Evolutionary conservation across 257 asterid genomes (phyloP), one percentile per base, ranked within the genome.

Genomic region (Agastache rugosa): DNA sequence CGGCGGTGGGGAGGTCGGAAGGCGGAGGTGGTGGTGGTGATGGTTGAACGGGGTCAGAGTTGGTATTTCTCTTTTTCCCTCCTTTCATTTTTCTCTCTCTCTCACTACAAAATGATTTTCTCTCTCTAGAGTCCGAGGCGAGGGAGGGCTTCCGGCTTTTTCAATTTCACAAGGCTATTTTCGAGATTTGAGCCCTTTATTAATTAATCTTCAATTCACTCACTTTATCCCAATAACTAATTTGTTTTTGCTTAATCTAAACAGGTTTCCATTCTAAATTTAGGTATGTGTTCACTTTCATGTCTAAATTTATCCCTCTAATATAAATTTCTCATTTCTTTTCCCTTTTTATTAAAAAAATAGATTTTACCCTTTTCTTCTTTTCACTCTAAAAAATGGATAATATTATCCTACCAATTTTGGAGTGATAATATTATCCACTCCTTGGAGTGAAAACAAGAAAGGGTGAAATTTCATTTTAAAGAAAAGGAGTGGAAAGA

Each of bases 51-150:
- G 76, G 70, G 73, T 84, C 85, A 63, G 77, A 29, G 59, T 48
- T 56, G 83, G 72, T 19, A 71, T 42, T 79, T 16, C 80, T 53
- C 79, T 69, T 81, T 79, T 74, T 84, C 85, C 82, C 82, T 69
- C 80, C 85, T 69, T 78, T 78, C 88, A 84, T 83, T 22, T 48
- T 58, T 69, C 76, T 72, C 79, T 76, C 78, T 39, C 79, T 73
- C 79, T 77, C 78, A 39, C 79, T 54, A 39, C 56, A 61, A 9
- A 19, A n/a, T 65, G 19, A 19, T n/a, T 20, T 60, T 53, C 78
- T 81, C 80, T 70, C 80, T 67, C 78, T 67, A 23, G 73, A 66
- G 81, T 77, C 77, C n/a, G n/a, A n/a, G n/a, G n/a, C 69, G 5
- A 5, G 39, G 7, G 22, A 76, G 80, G 76, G 76, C 65, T 76